These are phyloP conservation scores for Gamsiella multidivaricata DNA, from an alignment of 192 early-diverging fungal genomes.

Conservation along the genomic window DNA sequence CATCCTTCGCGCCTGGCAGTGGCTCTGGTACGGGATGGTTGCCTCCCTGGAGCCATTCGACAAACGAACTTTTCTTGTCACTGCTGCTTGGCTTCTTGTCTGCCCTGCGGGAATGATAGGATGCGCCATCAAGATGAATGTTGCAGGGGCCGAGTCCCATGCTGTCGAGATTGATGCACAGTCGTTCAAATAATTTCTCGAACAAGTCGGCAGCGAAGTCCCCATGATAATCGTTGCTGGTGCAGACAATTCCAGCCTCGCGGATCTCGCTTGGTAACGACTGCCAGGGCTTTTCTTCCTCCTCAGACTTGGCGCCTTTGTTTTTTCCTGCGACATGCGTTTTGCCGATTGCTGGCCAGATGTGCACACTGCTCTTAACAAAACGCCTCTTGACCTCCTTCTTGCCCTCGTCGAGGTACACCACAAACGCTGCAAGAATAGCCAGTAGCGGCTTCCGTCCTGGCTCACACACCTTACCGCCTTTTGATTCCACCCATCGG, in stretches of 20 bases:
- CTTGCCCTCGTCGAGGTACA: neutral
- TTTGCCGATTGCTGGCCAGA: constrained; percentile 18
- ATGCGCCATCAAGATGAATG: too few relatives aligned
- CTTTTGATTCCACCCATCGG: neutral
- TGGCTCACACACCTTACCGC: neutral
- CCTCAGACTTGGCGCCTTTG: neutral
- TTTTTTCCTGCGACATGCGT: neutral
- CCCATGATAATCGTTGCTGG: constrained; percentile 3
- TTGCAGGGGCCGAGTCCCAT: too few relatives aligned
- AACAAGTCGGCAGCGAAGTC: neutral
- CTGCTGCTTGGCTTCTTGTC: too few relatives aligned
- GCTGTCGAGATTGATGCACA: too few relatives aligned
- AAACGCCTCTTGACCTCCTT: neutral
- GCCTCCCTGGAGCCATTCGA: too few relatives aligned
- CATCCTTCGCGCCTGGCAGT: too few relatives aligned
- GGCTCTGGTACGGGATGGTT: too few relatives aligned
- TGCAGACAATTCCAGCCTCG: neutral
- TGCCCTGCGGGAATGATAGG: too few relatives aligned
- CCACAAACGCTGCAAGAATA: constrained; percentile 22
- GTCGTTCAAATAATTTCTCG: neutral
- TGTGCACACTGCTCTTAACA: constrained; percentile 10
- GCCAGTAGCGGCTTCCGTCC: constrained; percentile 12
- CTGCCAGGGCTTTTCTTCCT: neutral
- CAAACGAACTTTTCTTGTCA: too few relatives aligned
- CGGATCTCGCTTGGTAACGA: neutral